phyloP scores from a whole-genome alignment of 441 rosid species.

The Adansonia gregorii region DNA sequence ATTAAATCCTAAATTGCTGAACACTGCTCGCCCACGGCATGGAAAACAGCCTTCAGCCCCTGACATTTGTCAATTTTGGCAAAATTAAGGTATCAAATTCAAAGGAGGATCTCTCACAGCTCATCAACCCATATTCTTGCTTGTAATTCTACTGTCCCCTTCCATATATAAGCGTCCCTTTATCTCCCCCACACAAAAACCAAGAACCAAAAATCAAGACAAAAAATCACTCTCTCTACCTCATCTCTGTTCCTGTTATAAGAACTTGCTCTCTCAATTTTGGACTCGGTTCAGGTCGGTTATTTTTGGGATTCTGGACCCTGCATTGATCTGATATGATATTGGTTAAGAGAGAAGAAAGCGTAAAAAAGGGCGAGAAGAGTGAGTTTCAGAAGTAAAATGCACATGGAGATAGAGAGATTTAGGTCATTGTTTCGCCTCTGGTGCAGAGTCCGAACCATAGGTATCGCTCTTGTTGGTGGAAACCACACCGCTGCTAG shows the following conservation, averaged over 20 bases:
- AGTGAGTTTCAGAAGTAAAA: background rate
- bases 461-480: conserved; percentile 48
- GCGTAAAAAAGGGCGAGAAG: no score
- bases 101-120: background rate
- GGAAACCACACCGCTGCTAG: conserved; percentile 55
- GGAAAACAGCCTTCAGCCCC: background rate
- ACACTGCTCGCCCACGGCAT: background rate
- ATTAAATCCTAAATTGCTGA: background rate
- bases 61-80: background rate
- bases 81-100: background rate
- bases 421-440: conserved; percentile 42
- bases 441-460: conserved; percentile 36
- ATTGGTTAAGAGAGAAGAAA: conserved; percentile 16
- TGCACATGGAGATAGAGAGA: conserved; percentile 50
- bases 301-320: background rate
- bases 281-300: background rate
- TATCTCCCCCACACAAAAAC: background rate
- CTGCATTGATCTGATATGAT: conserved; percentile 12
- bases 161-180: background rate
- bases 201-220: background rate
- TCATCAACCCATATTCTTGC: background rate
- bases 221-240: background rate
- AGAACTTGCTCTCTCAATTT: background rate
- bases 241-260: background rate
- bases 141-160: background rate